Evolutionary conservation across 345 rosid genomes (phyloP), one percentile per base, ranked within the genome.

Genomic region (Melastoma malabathricum): DNA sequence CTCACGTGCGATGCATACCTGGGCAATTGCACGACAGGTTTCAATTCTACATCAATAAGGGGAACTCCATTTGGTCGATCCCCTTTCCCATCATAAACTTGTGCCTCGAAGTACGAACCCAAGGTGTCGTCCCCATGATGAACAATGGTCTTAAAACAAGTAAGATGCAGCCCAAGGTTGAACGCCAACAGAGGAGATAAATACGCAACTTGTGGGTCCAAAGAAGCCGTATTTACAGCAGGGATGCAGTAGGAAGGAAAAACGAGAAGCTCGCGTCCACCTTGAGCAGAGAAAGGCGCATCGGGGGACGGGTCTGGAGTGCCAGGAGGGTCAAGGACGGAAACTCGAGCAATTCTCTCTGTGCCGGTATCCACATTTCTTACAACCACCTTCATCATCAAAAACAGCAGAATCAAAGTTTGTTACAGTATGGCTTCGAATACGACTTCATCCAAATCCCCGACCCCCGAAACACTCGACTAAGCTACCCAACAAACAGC

Each of bases 1-100:
- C 95, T 73, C 68, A 87, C 64, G 61, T 87, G 95, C 5, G 95
- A 82, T n/a, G 98, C 98, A 69, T 77, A 84, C 16, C 67, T 78
- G 16, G 93, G 93, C 29, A 63, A 61, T 43, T 54, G 58, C 16
- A 54, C 56, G 49, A 73, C 51, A 52, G 88, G 81, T 68, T 82
- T 72, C 66, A 92, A 61, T 48, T 60, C 75, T 62, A 92, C 59
- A 55, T 61, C 72, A 58, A 92, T 66, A 27, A 50, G 53, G 1
- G 71, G 63, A 43, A 48, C 63, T 50, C 63, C 77, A 17, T 25
- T 55, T 29, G 48, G 59, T 59, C 70, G 58, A 27, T 56, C 58
- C 39, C 20, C 29, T n/a, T 53, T 63, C 57, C 63, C 70, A 41
- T 68, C 74, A 15, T 73, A 78, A 58, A 56, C 57, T 43, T 66